phyloP scores from a whole-genome alignment of 169 alveolate species.

The Sarcocystis neurona region DNA sequence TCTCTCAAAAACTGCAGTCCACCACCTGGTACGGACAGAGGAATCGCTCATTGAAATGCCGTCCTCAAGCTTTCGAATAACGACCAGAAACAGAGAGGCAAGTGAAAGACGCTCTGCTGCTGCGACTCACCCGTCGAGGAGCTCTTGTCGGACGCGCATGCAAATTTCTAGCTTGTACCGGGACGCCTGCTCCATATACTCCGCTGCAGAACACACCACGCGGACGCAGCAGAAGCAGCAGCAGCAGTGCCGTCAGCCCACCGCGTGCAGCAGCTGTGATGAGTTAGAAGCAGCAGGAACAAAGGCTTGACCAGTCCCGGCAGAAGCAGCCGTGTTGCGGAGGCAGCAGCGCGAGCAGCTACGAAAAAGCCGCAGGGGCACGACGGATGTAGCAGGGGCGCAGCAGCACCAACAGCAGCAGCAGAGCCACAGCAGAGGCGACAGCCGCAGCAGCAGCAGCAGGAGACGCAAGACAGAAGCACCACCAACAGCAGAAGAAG shows the following conservation, averaged over 20 bases:
- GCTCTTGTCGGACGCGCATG: constrained; percentile 31
- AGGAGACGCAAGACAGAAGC: background rate
- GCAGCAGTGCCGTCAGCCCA: background rate
- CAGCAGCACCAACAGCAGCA: background rate
- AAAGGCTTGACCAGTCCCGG: too few species aligned
- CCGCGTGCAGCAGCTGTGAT: background rate
- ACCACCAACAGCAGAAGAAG: background rate
- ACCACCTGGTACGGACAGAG: too few species aligned
- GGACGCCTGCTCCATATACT: constrained; percentile 53
- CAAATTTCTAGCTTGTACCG: constrained; percentile 48
- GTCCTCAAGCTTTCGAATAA: too few species aligned
- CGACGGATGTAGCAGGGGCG: background rate
- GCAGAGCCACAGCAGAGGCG: background rate
- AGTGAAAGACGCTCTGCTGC: background rate
- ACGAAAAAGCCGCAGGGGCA: too few species aligned
- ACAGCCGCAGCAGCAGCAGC: background rate
- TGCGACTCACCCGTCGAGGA: constrained; percentile 43
- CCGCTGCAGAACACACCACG: constrained; percentile 25
- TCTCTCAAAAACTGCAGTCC: too few species aligned
- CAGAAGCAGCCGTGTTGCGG: too few species aligned
- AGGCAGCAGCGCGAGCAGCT: too few species aligned
- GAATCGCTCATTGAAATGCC: too few species aligned
- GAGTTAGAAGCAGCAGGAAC: too few species aligned
- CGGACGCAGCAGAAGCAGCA: background rate
- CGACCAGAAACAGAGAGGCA: too few species aligned